A percentile compares a stretch with the other conserved stretches of the same genome.
These are phyloP conservation scores for Magnolia sinica DNA, from an alignment of 164 flowering plant species.

Conservation along the genomic window DNA sequence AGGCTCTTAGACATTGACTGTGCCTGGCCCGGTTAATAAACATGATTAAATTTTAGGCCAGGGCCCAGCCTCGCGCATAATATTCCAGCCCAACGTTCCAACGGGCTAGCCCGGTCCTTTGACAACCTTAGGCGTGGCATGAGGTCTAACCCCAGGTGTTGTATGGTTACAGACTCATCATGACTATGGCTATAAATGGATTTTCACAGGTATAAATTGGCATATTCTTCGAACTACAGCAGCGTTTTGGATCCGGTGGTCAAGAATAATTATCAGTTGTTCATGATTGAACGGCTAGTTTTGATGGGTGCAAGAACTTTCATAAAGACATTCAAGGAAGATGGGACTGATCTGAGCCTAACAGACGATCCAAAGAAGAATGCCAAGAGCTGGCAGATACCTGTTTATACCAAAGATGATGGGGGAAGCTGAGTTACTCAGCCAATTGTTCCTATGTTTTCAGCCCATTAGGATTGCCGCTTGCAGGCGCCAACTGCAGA, in stretches of 20 bases:
- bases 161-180: background rate
- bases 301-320: slow-evolving; percentile 78
- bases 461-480: background rate
- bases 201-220: slow-evolving; percentile 75
- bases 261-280: slow-evolving; percentile 87
- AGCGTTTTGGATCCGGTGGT: slow-evolving; percentile 68
- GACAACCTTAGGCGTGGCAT: too few species aligned
- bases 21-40: background rate
- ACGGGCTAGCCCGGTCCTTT: background rate
- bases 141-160: background rate
- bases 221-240: slow-evolving; percentile 89
- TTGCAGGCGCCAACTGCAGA: background rate
- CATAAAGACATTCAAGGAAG: slow-evolving; percentile 76
- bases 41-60: background rate
- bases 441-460: background rate
- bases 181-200: background rate
- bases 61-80: background rate
- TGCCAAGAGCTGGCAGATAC: slow-evolving; percentile 82
- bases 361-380: slow-evolving; percentile 95
- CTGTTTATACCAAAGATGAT: slow-evolving; percentile 59
- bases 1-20: too few species aligned
- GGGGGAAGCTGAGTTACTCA: slow-evolving; percentile 33
- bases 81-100: background rate
- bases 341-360: slow-evolving; percentile 69
- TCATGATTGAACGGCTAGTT: slow-evolving; percentile 88